Conservation (phyloP, 306 rosid genomes). For the Castanopsis chinensis region DNA sequence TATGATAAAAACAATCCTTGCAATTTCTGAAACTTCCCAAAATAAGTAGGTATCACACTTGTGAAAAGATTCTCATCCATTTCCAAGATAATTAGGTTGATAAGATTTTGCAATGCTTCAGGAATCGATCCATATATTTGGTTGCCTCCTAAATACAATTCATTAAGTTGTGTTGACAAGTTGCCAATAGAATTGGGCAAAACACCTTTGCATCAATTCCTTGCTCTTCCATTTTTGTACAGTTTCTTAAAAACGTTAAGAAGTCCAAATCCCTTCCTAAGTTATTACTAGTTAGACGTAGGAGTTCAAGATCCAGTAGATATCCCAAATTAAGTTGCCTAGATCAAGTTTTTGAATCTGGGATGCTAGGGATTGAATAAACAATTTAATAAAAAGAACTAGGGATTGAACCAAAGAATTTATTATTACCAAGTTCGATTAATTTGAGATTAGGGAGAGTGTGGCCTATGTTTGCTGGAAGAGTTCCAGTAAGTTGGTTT, state of each 20-base stretch:
- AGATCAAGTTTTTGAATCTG: neutral
- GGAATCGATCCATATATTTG: neutral
- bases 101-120: neutral
- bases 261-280: slow-evolving; percentile 12
- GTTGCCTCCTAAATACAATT: neutral
- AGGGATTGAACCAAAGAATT: slow-evolving; percentile 9
- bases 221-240: neutral
- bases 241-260: neutral
- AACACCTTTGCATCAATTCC: neutral
- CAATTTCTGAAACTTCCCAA: neutral
- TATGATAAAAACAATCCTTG: neutral
- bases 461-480: neutral
- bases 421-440: neutral
- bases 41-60: neutral
- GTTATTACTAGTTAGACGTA: neutral
- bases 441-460: neutral
- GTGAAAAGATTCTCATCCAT: neutral
- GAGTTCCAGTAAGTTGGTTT: neutral
- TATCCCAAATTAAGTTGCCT: neutral
- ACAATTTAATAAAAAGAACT: no score
- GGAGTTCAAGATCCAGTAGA: neutral
- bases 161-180: neutral
- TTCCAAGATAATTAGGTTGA: neutral
- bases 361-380: neutral
- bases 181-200: slow-evolving; percentile 4